Conservation (phyloP, 768 basidiomycete genomes). For the Termitomyces titanicus region DNA sequence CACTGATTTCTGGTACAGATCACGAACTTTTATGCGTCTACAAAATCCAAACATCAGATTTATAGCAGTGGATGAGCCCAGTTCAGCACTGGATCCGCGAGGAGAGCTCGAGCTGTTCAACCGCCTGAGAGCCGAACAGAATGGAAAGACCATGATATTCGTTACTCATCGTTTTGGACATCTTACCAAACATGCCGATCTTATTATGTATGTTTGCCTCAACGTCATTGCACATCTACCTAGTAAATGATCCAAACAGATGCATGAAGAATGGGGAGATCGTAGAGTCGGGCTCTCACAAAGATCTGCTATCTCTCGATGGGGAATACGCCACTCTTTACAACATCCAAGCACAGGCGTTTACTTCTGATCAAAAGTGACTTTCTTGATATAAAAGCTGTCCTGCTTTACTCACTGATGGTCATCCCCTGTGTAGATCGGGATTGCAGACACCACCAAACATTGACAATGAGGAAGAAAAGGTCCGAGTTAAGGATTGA, state of each 20-base stretch:
- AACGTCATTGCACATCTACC: background rate
- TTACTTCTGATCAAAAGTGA: conserved; percentile 8
- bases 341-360: conserved; percentile 31
- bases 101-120: conserved; percentile 37
- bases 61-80: conserved; percentile 45
- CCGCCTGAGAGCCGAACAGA: conserved; percentile 24
- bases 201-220: conserved; percentile 27
- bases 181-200: conserved; percentile 32
- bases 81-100: conserved; percentile 41
- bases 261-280: conserved; percentile 33
- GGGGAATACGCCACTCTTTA: conserved; percentile 31
- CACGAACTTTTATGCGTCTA: conserved; percentile 30
- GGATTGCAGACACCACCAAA: background rate
- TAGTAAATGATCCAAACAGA: conserved; percentile 10
- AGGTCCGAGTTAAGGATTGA: background rate
- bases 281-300: conserved; percentile 28
- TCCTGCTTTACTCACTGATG: background rate
- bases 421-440: background rate
- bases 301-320: conserved; percentile 25
- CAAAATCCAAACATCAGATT: conserved; percentile 26
- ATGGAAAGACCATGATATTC: conserved; percentile 37
- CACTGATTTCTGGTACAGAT: conserved; percentile 9
- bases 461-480: background rate
- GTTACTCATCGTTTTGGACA: conserved; percentile 35
- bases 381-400: too few relatives aligned